Base-by-base conservation (phyloP, 306 rosid species). In the Cucurbita pepo region DNA sequence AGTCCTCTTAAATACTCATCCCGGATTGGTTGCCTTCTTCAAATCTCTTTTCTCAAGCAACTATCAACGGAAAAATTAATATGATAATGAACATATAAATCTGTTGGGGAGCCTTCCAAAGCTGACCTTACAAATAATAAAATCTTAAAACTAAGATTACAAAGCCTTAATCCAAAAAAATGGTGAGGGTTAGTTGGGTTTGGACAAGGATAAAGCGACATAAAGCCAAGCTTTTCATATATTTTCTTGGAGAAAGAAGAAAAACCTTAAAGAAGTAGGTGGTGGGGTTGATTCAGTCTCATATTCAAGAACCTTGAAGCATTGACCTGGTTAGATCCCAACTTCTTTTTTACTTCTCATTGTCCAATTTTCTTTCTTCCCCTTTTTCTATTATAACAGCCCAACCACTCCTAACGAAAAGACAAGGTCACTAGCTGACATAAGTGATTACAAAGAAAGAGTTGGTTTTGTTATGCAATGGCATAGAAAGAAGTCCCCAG, bases 131-230 rank as follows among this genome's bases (percentile, higher is more conserved):
- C 58, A 16, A 69, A 69, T 69, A 15, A 50, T 50, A 25, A 65
- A 65, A 65, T 37, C 54, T 43, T n/a, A 43, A 69, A 69, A 69
- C 45, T 50, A 67, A 67, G 73, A 47, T 67, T 47, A 47, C 38
- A 50, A 25, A 69, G 74, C 50, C 74, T 50, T 69, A 69, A 50
- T 50, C 74, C 44, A 50, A 45, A 16, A 69, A 69, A 69, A 65
- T 44, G 10, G 54, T 5, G 54, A 19, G 21, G 44, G 21, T 67
- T 67, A 47, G 56, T 67, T 67, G 10, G 56, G 8, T 67, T 45
- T 47, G 11, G 13, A 14, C 53, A 44, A n/a, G 8, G 51, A 6
- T 64, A 64, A 66, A 64, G 71, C 36, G 38, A 65, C 54, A 65
- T 19, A 65, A 65, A 65, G 72, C 19, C 2, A 44, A 65, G 38